Evolutionary conservation across 169 alveolate species (phyloP).

Genomic region (Cryptosporidium xiaoi): DNA sequence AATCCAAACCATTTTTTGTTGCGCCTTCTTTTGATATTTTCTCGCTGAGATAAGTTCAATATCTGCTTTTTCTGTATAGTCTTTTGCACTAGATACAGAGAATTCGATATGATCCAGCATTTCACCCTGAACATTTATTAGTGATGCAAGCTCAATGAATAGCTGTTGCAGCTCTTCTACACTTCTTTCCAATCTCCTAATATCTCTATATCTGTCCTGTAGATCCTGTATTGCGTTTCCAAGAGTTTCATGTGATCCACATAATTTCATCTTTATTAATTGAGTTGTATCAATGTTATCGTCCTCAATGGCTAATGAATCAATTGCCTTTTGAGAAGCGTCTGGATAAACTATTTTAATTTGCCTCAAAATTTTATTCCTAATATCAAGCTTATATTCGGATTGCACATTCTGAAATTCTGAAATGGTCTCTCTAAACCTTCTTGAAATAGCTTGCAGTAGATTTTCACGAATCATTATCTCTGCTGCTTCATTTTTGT

Average conservation of each 20-base stretch:
- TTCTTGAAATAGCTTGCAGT: slow-evolving; percentile 75
- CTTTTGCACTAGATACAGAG: slow-evolving; percentile 81
- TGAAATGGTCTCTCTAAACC: slow-evolving; percentile 74
- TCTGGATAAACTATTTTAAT: slow-evolving; percentile 79
- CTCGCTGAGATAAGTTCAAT: slow-evolving; percentile 79
- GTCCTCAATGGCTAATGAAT: slow-evolving; percentile 71
- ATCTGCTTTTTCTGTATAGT: slow-evolving; percentile 83
- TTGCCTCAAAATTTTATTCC: slow-evolving; percentile 75
- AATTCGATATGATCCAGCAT: slow-evolving; percentile 85
- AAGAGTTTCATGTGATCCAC: slow-evolving; percentile 84
- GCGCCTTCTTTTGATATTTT: slow-evolving; percentile 71
- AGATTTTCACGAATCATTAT: slow-evolving; percentile 76
- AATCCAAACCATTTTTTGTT: slow-evolving; percentile 78
- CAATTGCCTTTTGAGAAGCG: slow-evolving; percentile 66
- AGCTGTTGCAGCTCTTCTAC: slow-evolving; percentile 86
- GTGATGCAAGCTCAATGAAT: slow-evolving; percentile 87
- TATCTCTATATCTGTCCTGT: slow-evolving; percentile 87
- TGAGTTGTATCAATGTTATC: slow-evolving; percentile 75
- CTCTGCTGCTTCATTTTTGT: slow-evolving; percentile 49
- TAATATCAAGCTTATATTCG: slow-evolving; percentile 51
- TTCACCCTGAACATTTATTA: slow-evolving; percentile 87
- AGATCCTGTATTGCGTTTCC: slow-evolving; percentile 84
- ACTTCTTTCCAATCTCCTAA: slow-evolving; percentile 84
- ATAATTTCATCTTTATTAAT: slow-evolving; percentile 76
- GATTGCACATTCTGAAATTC: slow-evolving; percentile 76